Conservation (phyloP, 2,329 filamentous ascomycete species). For the Aspergillus texensis region DNA sequence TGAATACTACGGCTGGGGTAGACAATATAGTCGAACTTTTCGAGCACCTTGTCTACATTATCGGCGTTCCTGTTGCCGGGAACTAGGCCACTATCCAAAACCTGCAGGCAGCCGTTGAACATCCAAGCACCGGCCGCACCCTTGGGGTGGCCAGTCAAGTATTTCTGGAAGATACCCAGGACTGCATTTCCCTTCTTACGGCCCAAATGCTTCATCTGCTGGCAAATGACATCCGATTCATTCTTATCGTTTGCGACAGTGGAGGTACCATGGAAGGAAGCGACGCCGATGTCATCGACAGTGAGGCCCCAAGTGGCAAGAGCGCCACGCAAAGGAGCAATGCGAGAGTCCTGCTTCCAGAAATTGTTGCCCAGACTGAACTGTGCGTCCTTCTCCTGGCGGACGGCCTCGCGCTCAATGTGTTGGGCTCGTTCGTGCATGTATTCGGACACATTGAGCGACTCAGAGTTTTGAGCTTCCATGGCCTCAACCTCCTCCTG, state of each 20-base stretch:
- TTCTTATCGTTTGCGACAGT: constrained; percentile 99
- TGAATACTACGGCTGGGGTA: constrained; percentile 95
- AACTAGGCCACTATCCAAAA: constrained; percentile 89
- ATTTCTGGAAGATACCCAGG: constrained; percentile 98
- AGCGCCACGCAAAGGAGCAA: constrained; percentile 92
- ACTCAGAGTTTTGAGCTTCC: constrained; percentile 71
- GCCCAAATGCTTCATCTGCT: constrained; percentile 92
- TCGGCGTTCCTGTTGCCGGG: constrained; percentile 98
- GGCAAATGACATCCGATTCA: constrained; percentile 94
- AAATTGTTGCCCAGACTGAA: constrained; percentile 96
- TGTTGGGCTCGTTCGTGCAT: constrained; percentile 80
- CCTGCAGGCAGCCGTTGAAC: constrained; percentile 97
- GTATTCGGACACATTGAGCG: constrained; percentile 82
- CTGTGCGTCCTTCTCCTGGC: constrained; percentile 91
- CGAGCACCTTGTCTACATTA: constrained; percentile 94
- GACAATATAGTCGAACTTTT: constrained; percentile 96
- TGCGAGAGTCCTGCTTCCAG: constrained; percentile 94
- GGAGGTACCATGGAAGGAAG: constrained; percentile 98
- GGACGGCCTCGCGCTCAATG: constrained; percentile 81
- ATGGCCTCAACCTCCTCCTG: constrained; percentile 91
- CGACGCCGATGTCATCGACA: constrained; percentile 90
- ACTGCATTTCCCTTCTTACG: constrained; percentile 96
- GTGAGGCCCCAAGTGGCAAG: constrained; percentile 98
- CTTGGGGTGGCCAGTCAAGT: constrained; percentile 97
- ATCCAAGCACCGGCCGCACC: constrained; percentile 99